Base-by-base conservation (phyloP, 371 early-diverging fungal species). In the Circinella umbellata region DNA sequence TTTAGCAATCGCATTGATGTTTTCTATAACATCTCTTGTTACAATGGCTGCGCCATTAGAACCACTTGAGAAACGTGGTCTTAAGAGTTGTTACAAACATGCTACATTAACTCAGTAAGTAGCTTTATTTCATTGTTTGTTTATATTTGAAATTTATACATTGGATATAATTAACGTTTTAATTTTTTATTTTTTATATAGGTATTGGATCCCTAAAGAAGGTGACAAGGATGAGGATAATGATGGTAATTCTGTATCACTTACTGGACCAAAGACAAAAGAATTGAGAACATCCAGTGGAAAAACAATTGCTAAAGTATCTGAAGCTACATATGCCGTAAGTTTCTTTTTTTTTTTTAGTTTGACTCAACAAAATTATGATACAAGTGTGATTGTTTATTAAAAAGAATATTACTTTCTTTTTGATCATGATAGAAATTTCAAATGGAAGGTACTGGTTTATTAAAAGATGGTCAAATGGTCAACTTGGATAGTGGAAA, bases 391-490 rank as follows among this genome's bases (percentile, higher is more conserved):
- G 2, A 27, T 61, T 11, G 18, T 20, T 47, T 15, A 13, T 9
- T 15, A 47, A 47, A 11, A 47, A 15, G 15, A 47, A 47, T 47
- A 15, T 42, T 42, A 42, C 11, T 27, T 14, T 39, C 7, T 39
- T 18, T 47, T n/a, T 6, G 37, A 4, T 3, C 15, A 53, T 9
- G 8, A 49, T 61, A 75, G 69, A 76, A 73, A 66, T 76, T 73
- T 46, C 73, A 76, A 69, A 79, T 79, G 76, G 79, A 79, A 70
- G 76, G 74, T 38, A 79, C 76, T 9, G 76, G 78, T 34, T 42
- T 74, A 13, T 64, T 77, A 17, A 35, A 69, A 17, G 39, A 74
- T 27, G 79, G 79, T n/a, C 27, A 39, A 14, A 64, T 79, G 70
- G 71, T 74, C 42, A 79, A 79, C 55, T 48, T 76, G n/a, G 79